phyloP scores from a whole-genome alignment of 371 early-diverging fungal genomes.

The Batkoa obscura region DNA sequence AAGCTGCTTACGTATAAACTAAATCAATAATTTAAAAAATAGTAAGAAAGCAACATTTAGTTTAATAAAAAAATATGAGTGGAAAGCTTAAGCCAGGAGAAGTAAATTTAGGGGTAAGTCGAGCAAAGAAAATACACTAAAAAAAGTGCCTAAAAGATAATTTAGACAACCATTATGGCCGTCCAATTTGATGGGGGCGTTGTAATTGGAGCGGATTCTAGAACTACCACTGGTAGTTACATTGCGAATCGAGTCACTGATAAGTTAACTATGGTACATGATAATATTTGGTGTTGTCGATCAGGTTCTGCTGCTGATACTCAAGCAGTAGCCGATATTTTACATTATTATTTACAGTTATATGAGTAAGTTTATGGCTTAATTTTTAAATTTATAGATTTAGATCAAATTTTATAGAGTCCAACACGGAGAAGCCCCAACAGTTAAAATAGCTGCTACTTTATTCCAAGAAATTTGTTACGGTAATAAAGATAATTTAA shows the following conservation, averaged over 20 bases:
- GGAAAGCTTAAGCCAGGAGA: conserved; percentile 74
- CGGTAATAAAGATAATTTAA: conserved; percentile 73
- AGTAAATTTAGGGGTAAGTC: conserved; percentile 79
- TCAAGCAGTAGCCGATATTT: conserved; percentile 93
- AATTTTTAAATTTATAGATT: not conserved
- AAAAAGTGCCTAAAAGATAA: not conserved
- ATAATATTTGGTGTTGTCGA: conserved; percentile 94
- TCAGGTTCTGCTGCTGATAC: conserved; percentile 99
- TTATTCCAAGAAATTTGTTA: conserved; percentile 92
- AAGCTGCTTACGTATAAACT: no score
- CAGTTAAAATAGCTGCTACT: conserved; percentile 80
- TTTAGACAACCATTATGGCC: conserved; percentile 98
- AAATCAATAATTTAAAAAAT: no score
- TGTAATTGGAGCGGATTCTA: conserved; percentile 96
- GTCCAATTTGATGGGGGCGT: conserved; percentile 90
- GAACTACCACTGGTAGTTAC: conserved; percentile 89
- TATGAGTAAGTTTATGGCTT: conserved; percentile 38
- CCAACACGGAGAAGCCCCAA: conserved; percentile 66
- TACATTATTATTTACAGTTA: conserved; percentile 80
- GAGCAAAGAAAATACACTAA: not conserved
- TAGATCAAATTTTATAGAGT: conserved; percentile 22
- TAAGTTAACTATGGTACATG: conserved; percentile 95
- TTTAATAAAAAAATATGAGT: conserved; percentile 11
- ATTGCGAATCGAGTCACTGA: conserved; percentile 96
- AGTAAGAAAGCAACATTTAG: not conserved